Conservation (phyloP, 108 stramenopile species). For the Cyclotella sp. region DNA sequence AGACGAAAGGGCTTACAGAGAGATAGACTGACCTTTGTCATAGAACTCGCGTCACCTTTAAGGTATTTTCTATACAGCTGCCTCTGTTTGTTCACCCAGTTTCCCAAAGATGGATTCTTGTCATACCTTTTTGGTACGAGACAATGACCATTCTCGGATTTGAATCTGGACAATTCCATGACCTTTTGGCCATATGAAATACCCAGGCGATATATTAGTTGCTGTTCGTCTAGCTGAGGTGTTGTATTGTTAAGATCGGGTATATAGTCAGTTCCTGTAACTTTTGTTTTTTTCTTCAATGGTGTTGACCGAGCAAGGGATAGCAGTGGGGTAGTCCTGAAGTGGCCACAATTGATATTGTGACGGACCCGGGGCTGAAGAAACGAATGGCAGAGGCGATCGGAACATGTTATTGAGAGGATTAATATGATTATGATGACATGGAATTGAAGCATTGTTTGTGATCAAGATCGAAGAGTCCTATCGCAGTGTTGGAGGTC, state of each 20-base stretch:
- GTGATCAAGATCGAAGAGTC: background rate
- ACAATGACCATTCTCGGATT: slow-evolving; percentile 51
- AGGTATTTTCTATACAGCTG: slow-evolving; percentile 56
- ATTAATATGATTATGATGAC: background rate
- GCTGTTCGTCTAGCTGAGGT: background rate
- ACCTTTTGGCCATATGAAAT: slow-evolving; percentile 41
- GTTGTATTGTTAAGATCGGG: background rate
- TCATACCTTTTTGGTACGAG: slow-evolving; percentile 66
- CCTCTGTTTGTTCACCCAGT: slow-evolving; percentile 74
- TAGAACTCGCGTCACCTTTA: slow-evolving; percentile 34
- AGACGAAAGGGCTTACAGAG: background rate
- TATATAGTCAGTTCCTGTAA: background rate
- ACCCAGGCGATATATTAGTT: slow-evolving; percentile 23
- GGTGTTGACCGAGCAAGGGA: background rate
- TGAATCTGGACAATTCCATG: slow-evolving; percentile 45
- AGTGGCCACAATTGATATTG: background rate
- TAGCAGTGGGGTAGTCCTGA: background rate
- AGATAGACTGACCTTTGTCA: slow-evolving; percentile 28
- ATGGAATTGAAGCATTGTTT: background rate
- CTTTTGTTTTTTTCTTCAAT: too few species aligned
- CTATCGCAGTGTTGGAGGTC: too few species aligned
- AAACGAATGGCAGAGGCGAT: background rate
- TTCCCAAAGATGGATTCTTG: slow-evolving; percentile 62
- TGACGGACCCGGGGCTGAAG: background rate
- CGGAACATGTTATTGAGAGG: background rate